A percentile compares a stretch with the other conserved stretches of the same genome.
phyloP scores from a whole-genome alignment of 2,329 filamentous ascomycete genomes.

The Trichophyton rubrum region DNA sequence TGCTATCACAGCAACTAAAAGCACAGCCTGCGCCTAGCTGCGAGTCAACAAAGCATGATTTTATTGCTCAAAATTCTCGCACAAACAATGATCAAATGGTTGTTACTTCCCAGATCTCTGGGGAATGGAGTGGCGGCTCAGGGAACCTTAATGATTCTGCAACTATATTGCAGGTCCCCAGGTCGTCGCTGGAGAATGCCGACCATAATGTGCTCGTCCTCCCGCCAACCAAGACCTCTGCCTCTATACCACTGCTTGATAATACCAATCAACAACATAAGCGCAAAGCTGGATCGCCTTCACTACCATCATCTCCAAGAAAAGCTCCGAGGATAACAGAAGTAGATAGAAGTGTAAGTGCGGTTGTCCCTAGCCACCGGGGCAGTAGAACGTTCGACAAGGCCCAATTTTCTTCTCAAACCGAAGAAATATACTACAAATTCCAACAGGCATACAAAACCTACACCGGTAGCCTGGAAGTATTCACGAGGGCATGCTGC shows the following conservation, averaged over 20 bases:
- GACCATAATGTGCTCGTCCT: too few relatives aligned
- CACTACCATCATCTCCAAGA: not conserved
- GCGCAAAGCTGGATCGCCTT: not conserved
- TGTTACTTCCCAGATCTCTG: not conserved
- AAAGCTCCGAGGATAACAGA: not conserved
- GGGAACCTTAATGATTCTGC: not conserved
- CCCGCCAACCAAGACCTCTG: not conserved
- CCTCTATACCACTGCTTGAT: not conserved
- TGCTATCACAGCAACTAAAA: not conserved
- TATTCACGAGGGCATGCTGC: constrained; percentile 29
- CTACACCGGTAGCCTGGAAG: constrained; percentile 27
- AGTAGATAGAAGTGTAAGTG: not conserved
- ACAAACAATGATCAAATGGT: not conserved
- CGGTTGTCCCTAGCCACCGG: not conserved
- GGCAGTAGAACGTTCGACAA: not conserved
- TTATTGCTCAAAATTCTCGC: not conserved
- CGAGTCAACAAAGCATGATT: not conserved
- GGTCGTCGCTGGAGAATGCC: not conserved
- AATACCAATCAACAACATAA: not conserved
- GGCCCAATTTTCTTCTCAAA: not conserved
- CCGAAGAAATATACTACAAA: constrained; percentile 21
- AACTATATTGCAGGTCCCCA: not conserved
- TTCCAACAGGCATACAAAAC: constrained; percentile 30
- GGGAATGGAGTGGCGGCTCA: too few relatives aligned
- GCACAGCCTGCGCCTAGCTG: not conserved